A percentile compares a stretch with the other conserved stretches of the same genome.
Conservation (phyloP, 257 asterid genomes). For the Linderniella brevidens region DNA sequence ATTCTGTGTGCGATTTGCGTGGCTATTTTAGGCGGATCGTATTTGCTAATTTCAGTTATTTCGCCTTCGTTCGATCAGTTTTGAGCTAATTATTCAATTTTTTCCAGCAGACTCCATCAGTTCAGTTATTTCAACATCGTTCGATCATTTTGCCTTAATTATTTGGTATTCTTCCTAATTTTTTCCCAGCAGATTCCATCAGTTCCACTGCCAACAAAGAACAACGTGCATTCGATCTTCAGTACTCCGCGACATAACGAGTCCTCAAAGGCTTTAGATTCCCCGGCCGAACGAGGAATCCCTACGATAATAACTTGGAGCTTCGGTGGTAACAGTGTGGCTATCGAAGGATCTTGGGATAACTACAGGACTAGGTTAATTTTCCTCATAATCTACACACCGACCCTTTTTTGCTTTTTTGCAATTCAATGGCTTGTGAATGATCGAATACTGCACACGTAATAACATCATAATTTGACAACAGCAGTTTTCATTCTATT, state of each 20-base stretch:
- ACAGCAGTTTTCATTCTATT: neutral
- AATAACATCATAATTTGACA: no score
- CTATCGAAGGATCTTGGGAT: constrained; percentile 93
- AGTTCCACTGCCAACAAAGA: constrained; percentile 39
- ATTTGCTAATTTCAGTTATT: no score
- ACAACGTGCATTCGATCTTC: constrained; percentile 18
- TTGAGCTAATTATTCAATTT: no score
- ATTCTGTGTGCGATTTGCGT: neutral
- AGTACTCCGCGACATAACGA: constrained; percentile 26
- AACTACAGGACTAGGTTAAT: constrained; percentile 72
- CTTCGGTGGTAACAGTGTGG: constrained; percentile 56
- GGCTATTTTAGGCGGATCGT: no score
- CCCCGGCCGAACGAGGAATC: constrained; percentile 25
- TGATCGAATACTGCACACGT: no score
- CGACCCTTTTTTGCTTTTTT: no score
- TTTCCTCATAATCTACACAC: neutral
- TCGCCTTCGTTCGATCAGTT: no score
- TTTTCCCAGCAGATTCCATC: constrained; percentile 40
- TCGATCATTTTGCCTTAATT: neutral
- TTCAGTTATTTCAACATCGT: no score
- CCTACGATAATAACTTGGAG: constrained; percentile 45
- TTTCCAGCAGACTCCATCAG: no score
- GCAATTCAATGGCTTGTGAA: no score
- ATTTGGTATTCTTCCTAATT: neutral
- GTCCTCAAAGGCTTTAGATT: constrained; percentile 18